phyloP scores from a whole-genome alignment of 2,329 filamentous ascomycete genomes.

The Hypomyces perniciosus region DNA sequence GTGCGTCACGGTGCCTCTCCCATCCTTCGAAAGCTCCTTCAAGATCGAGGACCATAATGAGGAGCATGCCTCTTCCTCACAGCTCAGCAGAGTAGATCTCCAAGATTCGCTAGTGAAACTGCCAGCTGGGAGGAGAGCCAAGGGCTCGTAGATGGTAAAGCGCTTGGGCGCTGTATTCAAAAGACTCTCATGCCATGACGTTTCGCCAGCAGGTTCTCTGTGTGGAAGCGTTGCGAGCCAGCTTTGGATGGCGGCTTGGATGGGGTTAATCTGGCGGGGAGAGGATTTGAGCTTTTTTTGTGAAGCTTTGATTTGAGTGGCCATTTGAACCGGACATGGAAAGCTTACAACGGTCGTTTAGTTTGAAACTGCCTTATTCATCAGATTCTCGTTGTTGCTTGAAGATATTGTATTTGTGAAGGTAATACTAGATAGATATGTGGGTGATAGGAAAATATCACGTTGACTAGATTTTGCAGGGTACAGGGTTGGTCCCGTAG shows the following conservation, averaged over 20 bases:
- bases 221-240: slow-evolving; percentile 22
- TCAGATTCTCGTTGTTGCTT: too few relatives aligned
- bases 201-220: neutral
- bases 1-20: slow-evolving; percentile 43
- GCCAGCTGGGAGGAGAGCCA: slow-evolving; percentile 54
- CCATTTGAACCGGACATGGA: too few relatives aligned
- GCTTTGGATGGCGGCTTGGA: slow-evolving; percentile 25
- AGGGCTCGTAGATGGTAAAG: slow-evolving; percentile 56
- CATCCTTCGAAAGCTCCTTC: slow-evolving; percentile 36
- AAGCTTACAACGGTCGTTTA: too few relatives aligned
- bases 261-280: slow-evolving; percentile 22
- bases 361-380: too few relatives aligned
- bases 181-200: slow-evolving; percentile 24
- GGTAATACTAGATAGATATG: too few relatives aligned
- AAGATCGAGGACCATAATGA: slow-evolving; percentile 47
- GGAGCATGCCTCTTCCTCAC: slow-evolving; percentile 19
- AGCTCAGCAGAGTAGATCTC: slow-evolving; percentile 29
- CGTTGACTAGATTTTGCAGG: too few relatives aligned
- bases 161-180: slow-evolving; percentile 44
- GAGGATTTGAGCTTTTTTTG: slow-evolving; percentile 23
- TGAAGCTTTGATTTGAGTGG: neutral
- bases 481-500: too few relatives aligned
- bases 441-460: too few relatives aligned
- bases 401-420: too few relatives aligned
- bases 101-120: slow-evolving; percentile 44